phyloP scores from a whole-genome alignment of 495 filamentous ascomycete genomes.

The Jackrogersella multiformis region DNA sequence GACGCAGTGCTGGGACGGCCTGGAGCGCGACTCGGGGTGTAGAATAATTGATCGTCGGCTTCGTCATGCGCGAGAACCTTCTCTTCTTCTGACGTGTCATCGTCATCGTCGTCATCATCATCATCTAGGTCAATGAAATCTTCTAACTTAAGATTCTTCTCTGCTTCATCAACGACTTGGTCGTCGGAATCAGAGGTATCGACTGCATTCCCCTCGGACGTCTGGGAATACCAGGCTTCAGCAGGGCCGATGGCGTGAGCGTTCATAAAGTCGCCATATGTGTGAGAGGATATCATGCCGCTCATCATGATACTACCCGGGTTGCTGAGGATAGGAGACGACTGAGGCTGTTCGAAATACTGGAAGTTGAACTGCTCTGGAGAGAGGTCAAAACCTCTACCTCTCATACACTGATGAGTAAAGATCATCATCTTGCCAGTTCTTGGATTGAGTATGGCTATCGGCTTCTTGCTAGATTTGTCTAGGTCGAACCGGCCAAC shows the following conservation, averaged over 20 bases:
- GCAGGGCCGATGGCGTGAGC: conserved; percentile 73
- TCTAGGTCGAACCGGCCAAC: conserved; percentile 65
- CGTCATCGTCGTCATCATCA: conserved; percentile 55
- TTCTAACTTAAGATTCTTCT: conserved; percentile 69
- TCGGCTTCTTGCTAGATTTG: conserved; percentile 69
- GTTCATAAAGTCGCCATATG: conserved; percentile 67
- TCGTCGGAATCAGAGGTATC: conserved; percentile 58
- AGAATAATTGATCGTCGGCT: conserved; percentile 57
- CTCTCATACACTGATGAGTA: conserved; percentile 49
- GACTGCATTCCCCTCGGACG: conserved; percentile 59
- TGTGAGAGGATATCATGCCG: conserved; percentile 63
- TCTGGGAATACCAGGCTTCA: conserved; percentile 78
- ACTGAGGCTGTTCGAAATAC: conserved; percentile 61
- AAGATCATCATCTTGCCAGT: conserved; percentile 78
- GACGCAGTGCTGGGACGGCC: conserved; percentile 60
- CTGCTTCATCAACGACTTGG: conserved; percentile 69
- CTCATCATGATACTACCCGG: conserved; percentile 82
- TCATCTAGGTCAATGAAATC: conserved; percentile 77
- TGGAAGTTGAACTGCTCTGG: conserved; percentile 57
- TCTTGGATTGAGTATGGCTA: conserved; percentile 74
- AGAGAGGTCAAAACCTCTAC: conserved; percentile 53
- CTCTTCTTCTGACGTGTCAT: conserved; percentile 63
- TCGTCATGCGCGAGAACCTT: conserved; percentile 57
- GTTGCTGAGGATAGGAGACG: conserved; percentile 70
- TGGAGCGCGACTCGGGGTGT: conserved; percentile 62